These are phyloP conservation scores for Magnaporthiopsis poae DNA, from an alignment of 2,329 filamentous ascomycete species.

Conservation along the genomic window DNA sequence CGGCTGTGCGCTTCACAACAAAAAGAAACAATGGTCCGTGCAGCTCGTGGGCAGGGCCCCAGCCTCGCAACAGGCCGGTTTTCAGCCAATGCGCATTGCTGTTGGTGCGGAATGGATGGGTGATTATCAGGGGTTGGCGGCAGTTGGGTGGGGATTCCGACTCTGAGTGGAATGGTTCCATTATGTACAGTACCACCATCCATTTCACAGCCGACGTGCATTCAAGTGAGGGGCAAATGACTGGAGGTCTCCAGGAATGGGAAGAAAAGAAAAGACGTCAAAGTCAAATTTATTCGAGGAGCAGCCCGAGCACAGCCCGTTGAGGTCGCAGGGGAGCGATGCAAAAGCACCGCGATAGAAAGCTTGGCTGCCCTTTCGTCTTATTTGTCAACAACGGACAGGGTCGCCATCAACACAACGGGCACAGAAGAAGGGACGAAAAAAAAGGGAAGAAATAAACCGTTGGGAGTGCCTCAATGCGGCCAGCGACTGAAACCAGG, in stretches of 20 bases:
- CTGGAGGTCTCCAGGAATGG: background rate
- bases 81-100: background rate
- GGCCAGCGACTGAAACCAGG: background rate
- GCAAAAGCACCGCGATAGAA: background rate
- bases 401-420: background rate
- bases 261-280: background rate
- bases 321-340: background rate
- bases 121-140: background rate
- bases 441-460: background rate
- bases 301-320: background rate
- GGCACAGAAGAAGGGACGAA: background rate
- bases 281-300: background rate
- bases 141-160: background rate
- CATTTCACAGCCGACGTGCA: background rate
- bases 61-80: too few species aligned
- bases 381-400: background rate
- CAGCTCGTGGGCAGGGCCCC: too few species aligned
- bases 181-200: background rate
- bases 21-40: too few species aligned
- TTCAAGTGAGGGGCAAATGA: background rate
- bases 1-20: too few species aligned
- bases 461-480: background rate
- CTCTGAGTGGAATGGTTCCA: background rate
- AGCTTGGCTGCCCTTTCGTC: background rate
- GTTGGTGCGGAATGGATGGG: background rate